phyloP scores from a whole-genome alignment of 2,329 filamentous ascomycete genomes.

The Alternaria viburni region DNA sequence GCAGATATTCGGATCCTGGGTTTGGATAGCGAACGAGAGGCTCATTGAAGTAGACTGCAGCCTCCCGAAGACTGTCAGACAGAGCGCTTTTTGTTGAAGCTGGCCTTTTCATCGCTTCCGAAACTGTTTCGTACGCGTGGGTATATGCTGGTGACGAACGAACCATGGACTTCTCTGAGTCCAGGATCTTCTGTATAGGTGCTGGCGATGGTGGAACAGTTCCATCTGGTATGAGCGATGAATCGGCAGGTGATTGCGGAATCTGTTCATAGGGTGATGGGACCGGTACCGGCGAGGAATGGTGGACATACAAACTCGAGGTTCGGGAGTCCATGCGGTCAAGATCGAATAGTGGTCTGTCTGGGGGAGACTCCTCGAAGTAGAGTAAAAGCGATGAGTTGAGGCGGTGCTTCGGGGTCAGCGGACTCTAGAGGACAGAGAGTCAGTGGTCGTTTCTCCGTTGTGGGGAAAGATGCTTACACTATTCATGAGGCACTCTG shows the following conservation, averaged over 20 bases:
- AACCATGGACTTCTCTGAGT: conserved; percentile 17
- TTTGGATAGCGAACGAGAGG: neutral
- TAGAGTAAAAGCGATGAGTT: conserved; percentile 33
- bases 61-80: conserved; percentile 15
- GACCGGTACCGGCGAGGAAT: conserved; percentile 39
- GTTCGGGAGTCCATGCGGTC: conserved; percentile 13
- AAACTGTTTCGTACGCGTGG: neutral
- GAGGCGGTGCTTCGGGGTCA: conserved; percentile 15
- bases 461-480: neutral
- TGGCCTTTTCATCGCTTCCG: conserved; percentile 19
- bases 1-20: neutral
- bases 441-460: neutral
- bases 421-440: conserved; percentile 7
- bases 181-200: conserved; percentile 31
- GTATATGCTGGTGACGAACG: conserved; percentile 3
- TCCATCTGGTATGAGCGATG: conserved; percentile 22
- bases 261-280: conserved; percentile 19
- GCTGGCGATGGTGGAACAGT: conserved; percentile 37
- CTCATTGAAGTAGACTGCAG: neutral
- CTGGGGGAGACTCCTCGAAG: conserved; percentile 34
- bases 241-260: neutral
- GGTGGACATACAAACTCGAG: conserved; percentile 28
- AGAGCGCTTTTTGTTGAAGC: conserved; percentile 34
- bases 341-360: conserved; percentile 34
- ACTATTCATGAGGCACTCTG: neutral